Evolutionary conservation across 192 early-diverging fungal species (phyloP), one percentile per base, ranked within the genome.

Genomic region (Coemansia sp.): DNA sequence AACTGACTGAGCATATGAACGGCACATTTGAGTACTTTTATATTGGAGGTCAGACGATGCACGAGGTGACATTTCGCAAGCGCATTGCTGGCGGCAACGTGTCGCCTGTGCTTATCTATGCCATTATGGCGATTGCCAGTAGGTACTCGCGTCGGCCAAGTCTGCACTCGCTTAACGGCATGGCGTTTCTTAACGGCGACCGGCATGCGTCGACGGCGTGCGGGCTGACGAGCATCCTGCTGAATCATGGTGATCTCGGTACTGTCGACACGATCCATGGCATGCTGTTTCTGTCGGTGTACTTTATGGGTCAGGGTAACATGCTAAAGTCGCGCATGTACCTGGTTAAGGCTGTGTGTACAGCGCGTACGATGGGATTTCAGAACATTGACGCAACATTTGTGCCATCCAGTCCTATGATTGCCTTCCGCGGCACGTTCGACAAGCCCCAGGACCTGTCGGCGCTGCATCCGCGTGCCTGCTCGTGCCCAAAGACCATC

Each of bases 301-400:
- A 80, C 39, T 80, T 80, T 53, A 73, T 80, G 76, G 76, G 76
- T 12, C 76, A 80, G 63, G 76, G 76, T 40, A 73, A 73, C 44
- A 80, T 80, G 76, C 76, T 80, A 32, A 80, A 80, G 57, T 65
- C 76, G 64, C 65, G 76, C 29, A 73, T 80, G 70, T 80, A 73
- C 19, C 29, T 80, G 67, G 76, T 80, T 59, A 80, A 80, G 64
- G 76, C 76, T 1, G 76, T 80, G 41, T 80, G 76, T 21, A 70
- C 76, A 1, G 76, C 76, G 24, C 65, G 76, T 19, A 67, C 76
- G 0, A 73, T 80, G 76, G 76, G 76, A 1, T 70, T 80, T 46
- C 70, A 72, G 52, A 69, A 68, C 53, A 65, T 73, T 56, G 76
- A 80, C 48, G 70, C 70, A 0, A 60, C 70, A 1, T 80, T 80